Conservation (phyloP, 1,139 yeast genomes). For the Geotrichum restrictum region DNA sequence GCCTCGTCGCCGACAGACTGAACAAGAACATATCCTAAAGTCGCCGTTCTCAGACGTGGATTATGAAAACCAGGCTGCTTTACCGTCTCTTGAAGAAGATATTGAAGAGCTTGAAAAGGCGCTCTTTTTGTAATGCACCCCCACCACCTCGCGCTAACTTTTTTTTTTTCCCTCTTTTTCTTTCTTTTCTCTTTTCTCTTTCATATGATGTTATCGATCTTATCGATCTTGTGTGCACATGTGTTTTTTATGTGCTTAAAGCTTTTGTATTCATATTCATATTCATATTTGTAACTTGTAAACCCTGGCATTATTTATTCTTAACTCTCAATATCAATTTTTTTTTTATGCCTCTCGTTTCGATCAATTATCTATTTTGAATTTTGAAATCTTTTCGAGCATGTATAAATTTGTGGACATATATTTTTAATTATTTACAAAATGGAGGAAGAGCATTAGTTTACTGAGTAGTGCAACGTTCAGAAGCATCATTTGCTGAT, state of each 20-base stretch:
- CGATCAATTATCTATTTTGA: no score
- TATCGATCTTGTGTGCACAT: no score
- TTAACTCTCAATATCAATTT: not conserved
- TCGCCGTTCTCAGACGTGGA: slow-evolving; percentile 12
- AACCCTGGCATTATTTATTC: no score
- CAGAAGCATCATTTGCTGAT: slow-evolving; percentile 10
- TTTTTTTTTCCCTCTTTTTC: not conserved
- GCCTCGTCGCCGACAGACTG: no score
- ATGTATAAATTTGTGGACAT: no score
- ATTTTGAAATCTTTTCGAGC: not conserved
- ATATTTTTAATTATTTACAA: slow-evolving; percentile 12
- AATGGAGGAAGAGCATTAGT: not conserved
- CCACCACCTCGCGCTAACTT: no score
- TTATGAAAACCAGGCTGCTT: slow-evolving; percentile 13
- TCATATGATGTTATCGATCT: no score
- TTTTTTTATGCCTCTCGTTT: not conserved
- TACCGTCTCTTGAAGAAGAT: slow-evolving; percentile 11
- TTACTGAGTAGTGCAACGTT: slow-evolving; percentile 21
- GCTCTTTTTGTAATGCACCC: slow-evolving; percentile 2
- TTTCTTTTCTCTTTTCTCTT: not conserved
- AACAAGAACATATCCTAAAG: no score
- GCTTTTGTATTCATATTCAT: no score
- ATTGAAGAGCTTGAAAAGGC: slow-evolving; percentile 17
- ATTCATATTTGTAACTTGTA: no score
- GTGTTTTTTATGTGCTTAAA: no score